phyloP scores from a whole-genome alignment of 805 yeast genomes.

The Myxozyma neotropica region DNA sequence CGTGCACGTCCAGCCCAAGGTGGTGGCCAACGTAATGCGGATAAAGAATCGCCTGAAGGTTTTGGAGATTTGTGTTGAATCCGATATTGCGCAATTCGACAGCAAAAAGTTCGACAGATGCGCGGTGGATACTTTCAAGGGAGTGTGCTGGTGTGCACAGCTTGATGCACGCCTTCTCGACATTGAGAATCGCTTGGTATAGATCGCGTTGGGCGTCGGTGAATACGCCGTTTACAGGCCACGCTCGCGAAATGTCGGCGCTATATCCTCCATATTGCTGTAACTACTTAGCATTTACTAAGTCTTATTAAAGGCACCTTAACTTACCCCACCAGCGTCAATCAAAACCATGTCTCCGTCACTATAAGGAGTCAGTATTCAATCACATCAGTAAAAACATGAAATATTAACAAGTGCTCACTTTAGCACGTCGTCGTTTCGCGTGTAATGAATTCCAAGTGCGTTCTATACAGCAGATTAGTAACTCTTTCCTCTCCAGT shows the following conservation, averaged over 20 bases:
- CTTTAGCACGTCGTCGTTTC: conserved; percentile 77
- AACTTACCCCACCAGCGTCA: conserved; percentile 79
- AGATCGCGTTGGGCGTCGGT: conserved; percentile 78
- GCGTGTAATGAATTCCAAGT: conserved; percentile 86
- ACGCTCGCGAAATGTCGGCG: conserved; percentile 92
- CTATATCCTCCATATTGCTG: conserved; percentile 83
- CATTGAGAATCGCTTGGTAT: conserved; percentile 84
- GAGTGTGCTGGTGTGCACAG: conserved; percentile 62
- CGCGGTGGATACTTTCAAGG: conserved; percentile 73
- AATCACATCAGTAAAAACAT: background rate
- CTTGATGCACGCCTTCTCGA: conserved; percentile 75
- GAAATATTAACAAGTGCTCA: background rate
- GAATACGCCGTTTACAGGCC: conserved; percentile 85
- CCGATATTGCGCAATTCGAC: conserved; percentile 75
- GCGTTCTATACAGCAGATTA: conserved; percentile 54
- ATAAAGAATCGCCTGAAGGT: conserved; percentile 51
- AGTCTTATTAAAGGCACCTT: too few relatives aligned
- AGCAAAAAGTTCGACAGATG: conserved; percentile 61
- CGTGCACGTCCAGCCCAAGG: conserved; percentile 80
- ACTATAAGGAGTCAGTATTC: conserved; percentile 37
- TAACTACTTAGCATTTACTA: background rate
- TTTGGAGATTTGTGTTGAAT: conserved; percentile 43
- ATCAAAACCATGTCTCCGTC: conserved; percentile 83
- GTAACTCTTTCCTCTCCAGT: background rate
- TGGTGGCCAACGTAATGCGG: conserved; percentile 98